Conservation (phyloP, 371 early-diverging fungal species). For the Lichtheimia hyalospora region DNA sequence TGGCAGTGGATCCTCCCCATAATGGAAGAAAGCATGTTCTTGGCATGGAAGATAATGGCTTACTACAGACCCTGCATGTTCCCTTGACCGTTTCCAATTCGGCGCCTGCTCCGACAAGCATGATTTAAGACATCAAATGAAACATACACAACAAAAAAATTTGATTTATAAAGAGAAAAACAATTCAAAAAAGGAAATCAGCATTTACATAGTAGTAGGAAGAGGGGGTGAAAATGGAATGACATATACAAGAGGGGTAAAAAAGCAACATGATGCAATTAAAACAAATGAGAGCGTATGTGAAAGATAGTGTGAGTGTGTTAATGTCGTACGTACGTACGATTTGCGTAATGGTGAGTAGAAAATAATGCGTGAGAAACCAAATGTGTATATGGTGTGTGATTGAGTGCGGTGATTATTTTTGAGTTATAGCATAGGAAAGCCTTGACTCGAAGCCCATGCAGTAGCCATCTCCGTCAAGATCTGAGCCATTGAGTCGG, state of each 20-base stretch:
- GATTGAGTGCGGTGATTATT: too few relatives aligned
- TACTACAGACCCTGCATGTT: not conserved
- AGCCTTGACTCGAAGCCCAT: conserved; percentile 40
- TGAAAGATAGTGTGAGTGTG: not conserved
- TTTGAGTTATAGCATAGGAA: not conserved
- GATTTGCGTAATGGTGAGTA: too few relatives aligned
- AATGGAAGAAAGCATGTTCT: not conserved
- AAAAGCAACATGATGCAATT: not conserved
- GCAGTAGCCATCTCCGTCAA: conserved; percentile 23
- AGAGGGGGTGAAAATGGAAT: not conserved
- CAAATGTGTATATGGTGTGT: too few relatives aligned
- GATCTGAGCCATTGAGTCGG: conserved; percentile 28
- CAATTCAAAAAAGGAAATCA: not conserved
- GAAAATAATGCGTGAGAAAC: too few relatives aligned
- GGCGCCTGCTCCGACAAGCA: not conserved
- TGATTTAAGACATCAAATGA: not conserved
- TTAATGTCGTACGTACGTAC: too few relatives aligned
- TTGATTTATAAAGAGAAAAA: conserved; percentile 2
- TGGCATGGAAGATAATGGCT: conserved; percentile 10
- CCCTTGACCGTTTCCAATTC: not conserved
- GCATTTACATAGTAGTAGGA: not conserved
- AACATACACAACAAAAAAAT: not conserved
- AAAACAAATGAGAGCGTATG: not conserved
- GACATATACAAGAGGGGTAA: not conserved
- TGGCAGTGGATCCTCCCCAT: not conserved